phyloP scores from a whole-genome alignment of 306 rosid genomes.

The Lupinus albus region DNA sequence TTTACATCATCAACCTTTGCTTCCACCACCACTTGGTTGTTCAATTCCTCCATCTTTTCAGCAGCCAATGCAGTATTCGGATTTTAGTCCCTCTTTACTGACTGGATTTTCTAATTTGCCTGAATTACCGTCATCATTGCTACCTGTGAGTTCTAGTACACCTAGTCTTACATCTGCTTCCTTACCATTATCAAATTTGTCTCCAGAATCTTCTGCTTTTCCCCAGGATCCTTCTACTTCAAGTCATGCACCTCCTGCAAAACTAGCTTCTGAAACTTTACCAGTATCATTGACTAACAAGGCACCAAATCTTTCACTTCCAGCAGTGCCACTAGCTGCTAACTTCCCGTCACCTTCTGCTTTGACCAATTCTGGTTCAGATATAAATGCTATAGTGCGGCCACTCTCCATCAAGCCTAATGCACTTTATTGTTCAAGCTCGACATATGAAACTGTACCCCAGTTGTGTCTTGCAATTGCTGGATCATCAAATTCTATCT shows the following conservation, averaged over 20 bases:
- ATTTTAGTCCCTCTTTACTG: conserved; percentile 58
- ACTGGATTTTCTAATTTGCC: conserved; percentile 65
- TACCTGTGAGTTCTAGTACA: conserved; percentile 51
- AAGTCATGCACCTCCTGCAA: conserved; percentile 45
- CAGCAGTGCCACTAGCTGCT: conserved; percentile 48
- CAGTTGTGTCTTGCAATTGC: conserved; percentile 55
- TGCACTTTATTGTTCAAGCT: conserved; percentile 52
- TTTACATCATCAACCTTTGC: conserved; percentile 75
- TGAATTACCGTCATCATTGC: conserved; percentile 60
- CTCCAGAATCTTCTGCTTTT: conserved; percentile 42
- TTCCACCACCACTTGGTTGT: conserved; percentile 82
- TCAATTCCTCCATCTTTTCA: conserved; percentile 73
- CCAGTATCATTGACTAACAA: conserved; percentile 58
- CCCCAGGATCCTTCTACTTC: conserved; percentile 34
- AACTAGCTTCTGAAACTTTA: conserved; percentile 59
- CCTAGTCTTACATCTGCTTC: conserved; percentile 51
- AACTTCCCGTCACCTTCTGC: conserved; percentile 58
- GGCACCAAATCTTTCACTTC: conserved; percentile 49
- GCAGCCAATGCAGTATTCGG: conserved; percentile 81
- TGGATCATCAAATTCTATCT: conserved; percentile 59
- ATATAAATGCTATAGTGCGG: conserved; percentile 50
- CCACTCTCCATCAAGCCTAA: conserved; percentile 56
- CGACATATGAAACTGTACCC: conserved; percentile 61
- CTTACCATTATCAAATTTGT: conserved; percentile 42
- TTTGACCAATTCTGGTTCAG: conserved; percentile 53